Evolutionary conservation across 352 stramenopile genomes (phyloP).

Genomic region (Globisporangium nagaii): DNA sequence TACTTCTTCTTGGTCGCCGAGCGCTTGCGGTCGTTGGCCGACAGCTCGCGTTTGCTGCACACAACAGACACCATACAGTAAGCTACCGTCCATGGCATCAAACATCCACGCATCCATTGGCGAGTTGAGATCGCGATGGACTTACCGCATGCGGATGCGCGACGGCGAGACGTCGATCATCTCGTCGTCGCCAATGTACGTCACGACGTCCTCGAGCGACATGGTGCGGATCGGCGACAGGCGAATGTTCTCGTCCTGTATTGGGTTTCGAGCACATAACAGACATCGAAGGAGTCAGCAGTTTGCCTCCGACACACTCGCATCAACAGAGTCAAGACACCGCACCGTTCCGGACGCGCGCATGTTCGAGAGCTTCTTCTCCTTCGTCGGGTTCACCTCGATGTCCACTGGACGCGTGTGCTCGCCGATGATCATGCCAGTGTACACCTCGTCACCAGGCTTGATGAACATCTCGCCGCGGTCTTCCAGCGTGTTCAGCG

Average conservation of each 20-base stretch:
- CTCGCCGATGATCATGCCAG: constrained; percentile 98
- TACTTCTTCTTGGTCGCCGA: constrained; percentile 54
- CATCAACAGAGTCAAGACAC: not conserved
- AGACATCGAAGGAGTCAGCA: not conserved
- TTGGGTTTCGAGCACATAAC: too few species aligned
- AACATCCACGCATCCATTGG: not conserved
- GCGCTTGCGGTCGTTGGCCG: constrained; percentile 56
- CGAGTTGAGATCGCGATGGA: not conserved
- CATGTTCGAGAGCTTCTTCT: constrained; percentile 98
- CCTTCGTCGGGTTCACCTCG: constrained; percentile 97
- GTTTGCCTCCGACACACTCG: not conserved
- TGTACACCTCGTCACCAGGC: constrained; percentile 94
- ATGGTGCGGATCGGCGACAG: constrained; percentile 90
- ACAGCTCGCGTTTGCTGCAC: constrained; percentile 60
- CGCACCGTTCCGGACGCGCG: constrained; percentile 83
- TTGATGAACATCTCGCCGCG: constrained; percentile 96
- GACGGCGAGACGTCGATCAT: constrained; percentile 97
- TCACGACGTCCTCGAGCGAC: constrained; percentile 97
- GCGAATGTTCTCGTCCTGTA: constrained; percentile 92
- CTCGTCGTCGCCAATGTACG: constrained; percentile 97
- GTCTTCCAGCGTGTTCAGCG: constrained; percentile 89
- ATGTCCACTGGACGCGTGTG: constrained; percentile 94
- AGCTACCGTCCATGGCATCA: too few species aligned
- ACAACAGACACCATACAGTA: not conserved
- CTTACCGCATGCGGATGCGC: constrained; percentile 88